Percentiles rank a stretch among this genome's conserved stretches.
Conservation (phyloP, 225 moss, liverwort and hornwort species). For the Marchantia polymorpha region DNA sequence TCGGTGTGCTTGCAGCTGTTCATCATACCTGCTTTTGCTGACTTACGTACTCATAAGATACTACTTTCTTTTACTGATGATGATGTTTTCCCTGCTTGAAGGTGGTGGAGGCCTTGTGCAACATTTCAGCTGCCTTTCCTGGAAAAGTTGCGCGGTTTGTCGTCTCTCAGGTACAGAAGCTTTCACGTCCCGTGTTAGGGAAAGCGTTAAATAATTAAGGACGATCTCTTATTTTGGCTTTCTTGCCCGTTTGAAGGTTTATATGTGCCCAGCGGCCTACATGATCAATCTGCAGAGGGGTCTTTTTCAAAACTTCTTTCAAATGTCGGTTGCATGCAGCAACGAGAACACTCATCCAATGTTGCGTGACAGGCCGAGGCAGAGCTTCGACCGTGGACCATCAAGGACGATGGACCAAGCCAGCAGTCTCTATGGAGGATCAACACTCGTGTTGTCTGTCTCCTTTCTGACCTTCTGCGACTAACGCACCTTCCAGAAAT, state of each 20-base stretch:
- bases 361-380: slow-evolving; percentile 40
- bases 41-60: not conserved
- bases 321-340: not conserved
- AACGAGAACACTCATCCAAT: not conserved
- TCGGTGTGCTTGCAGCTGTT: no score
- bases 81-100: not conserved
- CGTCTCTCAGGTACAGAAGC: slow-evolving; percentile 38
- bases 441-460: slow-evolving; percentile 38
- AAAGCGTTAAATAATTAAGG: no score
- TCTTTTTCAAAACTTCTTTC: not conserved
- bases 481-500: slow-evolving; percentile 24
- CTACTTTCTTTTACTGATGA: no score
- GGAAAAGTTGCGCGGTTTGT: slow-evolving; percentile 30
- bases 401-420: slow-evolving; percentile 27
- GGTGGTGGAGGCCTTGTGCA: slow-evolving; percentile 53
- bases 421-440: slow-evolving; percentile 37
- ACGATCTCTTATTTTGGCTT: not conserved
- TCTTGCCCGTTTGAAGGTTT: not conserved
- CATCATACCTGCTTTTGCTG: not conserved
- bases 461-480: slow-evolving; percentile 45
- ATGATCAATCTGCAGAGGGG: not conserved
- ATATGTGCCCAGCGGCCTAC: not conserved
- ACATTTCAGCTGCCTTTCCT: slow-evolving; percentile 32
- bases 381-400: slow-evolving; percentile 50
- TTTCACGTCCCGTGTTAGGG: not conserved